Conservation (phyloP, 1,284 basidiomycete species). For the Trichosporon sp. region DNA sequence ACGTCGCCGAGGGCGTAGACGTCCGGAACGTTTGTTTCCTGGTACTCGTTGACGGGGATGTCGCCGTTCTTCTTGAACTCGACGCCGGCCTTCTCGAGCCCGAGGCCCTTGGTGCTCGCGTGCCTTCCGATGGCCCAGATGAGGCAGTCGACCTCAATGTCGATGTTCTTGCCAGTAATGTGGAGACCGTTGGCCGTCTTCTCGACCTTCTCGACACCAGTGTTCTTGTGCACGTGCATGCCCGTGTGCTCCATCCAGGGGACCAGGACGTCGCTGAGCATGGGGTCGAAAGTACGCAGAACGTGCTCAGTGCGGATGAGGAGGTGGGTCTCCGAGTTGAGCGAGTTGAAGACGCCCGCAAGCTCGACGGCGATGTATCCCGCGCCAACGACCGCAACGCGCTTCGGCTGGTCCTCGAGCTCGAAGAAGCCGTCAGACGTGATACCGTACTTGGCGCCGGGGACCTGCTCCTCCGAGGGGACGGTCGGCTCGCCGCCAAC, state of each 20-base stretch:
- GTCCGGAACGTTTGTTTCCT: constrained; percentile 67
- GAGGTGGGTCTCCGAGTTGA: constrained; percentile 85
- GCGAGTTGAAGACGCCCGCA: constrained; percentile 78
- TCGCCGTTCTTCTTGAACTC: constrained; percentile 71
- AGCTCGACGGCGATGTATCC: constrained; percentile 97
- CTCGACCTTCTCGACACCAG: constrained; percentile 70
- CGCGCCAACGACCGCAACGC: constrained; percentile 89
- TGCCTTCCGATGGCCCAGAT: constrained; percentile 94
- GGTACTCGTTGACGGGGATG: constrained; percentile 84
- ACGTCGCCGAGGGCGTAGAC: constrained; percentile 89
- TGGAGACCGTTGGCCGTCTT: constrained; percentile 60
- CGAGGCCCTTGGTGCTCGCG: constrained; percentile 70
- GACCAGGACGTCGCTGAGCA: constrained; percentile 78
- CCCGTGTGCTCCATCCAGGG: constrained; percentile 82
- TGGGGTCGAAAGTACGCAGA: constrained; percentile 86
- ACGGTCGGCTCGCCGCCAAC: constrained; percentile 79
- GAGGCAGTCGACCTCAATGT: constrained; percentile 79
- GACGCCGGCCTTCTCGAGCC: constrained; percentile 71
- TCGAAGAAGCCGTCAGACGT: constrained; percentile 96
- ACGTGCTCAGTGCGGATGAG: constrained; percentile 85
- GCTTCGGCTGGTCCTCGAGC: constrained; percentile 80
- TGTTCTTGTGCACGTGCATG: constrained; percentile 74
- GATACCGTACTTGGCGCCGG: constrained; percentile 84
- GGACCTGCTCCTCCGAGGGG: constrained; percentile 74
- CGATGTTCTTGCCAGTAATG: constrained; percentile 61